Evolutionary conservation across 495 filamentous ascomycete species (phyloP), one percentile per base, ranked within the genome.

Genomic region (Hypoxylon perforatum): DNA sequence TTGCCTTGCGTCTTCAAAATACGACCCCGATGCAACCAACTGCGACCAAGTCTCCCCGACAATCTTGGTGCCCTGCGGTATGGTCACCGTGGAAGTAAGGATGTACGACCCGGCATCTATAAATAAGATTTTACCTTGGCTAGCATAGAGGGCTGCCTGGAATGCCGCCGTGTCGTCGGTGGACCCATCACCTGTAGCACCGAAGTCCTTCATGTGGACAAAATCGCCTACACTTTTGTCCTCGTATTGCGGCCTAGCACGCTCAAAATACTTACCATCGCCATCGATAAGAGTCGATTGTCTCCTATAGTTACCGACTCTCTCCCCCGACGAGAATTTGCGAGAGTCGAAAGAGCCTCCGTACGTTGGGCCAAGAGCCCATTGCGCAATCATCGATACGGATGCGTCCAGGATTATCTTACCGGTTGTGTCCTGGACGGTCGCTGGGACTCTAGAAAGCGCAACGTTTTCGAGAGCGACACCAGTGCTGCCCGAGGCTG

Each of bases 231-330:
- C 78, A 1, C 81, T 65, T n/a, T 81, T 59, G 10, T 70, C 70
- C 42, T 84, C 82, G 72, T 93, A 93, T 19, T 90, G 83, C 9
- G 90, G 90, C 80, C 88, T 90, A 41, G 86, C 85, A 10, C 84
- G 82, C 63, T 88, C 84, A 65, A 89, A 92, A 58, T 90, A 83
- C 23, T 82, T 84, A 44, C 82, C 82, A 38, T 74, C 62, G 5
- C 71, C 60, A 64, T 28, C 61, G 9, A 82, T 66, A 5, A 83
- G 71, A 10, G 47, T 18, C 14, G 28, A n/a, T 1, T 50, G n/a
- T 50, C 61, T 72, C 14, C 44, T 30, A 28, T 62, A 62, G 49
- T 33, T 58, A 23, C 41, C 42, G 47, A 57, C 49, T 14, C 42
- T 70, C 4, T 39, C 56, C 22, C 64, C 64, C 15, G 25, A 5